A percentile compares a stretch with the other conserved stretches of the same genome.
Conservation (phyloP, 148 eudicot species). For the Diospyros kaki region DNA sequence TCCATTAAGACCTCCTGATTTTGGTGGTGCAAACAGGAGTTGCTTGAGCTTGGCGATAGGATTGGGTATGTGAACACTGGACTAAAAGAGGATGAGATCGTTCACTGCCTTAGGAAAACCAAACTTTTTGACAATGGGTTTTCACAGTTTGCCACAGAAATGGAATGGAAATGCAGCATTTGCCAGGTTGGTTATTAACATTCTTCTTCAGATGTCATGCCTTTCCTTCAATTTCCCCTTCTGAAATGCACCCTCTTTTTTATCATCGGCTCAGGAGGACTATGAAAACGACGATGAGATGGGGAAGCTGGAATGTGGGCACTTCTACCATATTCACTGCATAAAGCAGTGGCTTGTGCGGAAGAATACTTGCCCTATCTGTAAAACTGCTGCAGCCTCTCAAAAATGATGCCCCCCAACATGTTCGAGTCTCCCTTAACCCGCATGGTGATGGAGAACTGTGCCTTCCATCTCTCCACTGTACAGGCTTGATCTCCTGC, state of each 20-base stretch:
- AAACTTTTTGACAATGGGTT: conserved; percentile 38
- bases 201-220: too few relatives aligned
- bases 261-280: conserved; percentile 39
- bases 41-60: conserved; percentile 88
- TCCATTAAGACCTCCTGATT: background rate
- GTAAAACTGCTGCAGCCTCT: conserved; percentile 53
- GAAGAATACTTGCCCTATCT: conserved; percentile 66
- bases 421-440: background rate
- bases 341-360: conserved; percentile 65
- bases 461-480: background rate
- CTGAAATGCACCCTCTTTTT: background rate
- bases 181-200: conserved; percentile 49
- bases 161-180: conserved; percentile 73
- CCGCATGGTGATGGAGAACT: background rate
- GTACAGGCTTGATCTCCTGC: conserved; percentile 9
- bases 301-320: conserved; percentile 65
- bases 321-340: conserved; percentile 58
- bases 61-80: conserved; percentile 90
- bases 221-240: background rate
- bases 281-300: conserved; percentile 54
- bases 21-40: conserved; percentile 42
- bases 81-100: conserved; percentile 70
- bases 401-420: conserved; percentile 6
- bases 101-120: conserved; percentile 59
- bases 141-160: conserved; percentile 28